Percentiles rank a stretch among this genome's conserved stretches.
Evolutionary conservation across 495 filamentous ascomycete species (phyloP).

Genomic region (Xanthoparmelia taractica): DNA sequence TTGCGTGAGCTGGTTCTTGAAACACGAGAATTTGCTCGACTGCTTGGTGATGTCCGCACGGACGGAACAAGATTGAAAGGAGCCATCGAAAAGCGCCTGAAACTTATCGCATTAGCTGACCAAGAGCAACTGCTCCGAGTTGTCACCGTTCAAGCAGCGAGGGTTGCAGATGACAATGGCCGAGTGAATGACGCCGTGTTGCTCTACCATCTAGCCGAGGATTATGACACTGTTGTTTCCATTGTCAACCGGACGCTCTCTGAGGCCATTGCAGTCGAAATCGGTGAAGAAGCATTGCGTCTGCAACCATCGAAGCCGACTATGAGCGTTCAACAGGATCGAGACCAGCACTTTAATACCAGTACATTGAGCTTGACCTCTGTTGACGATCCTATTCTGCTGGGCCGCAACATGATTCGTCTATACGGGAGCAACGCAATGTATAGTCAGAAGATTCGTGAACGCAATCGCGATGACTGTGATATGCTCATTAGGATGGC

Average conservation of each 20-base stretch:
- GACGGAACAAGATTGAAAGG: slow-evolving; percentile 79
- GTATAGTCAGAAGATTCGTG: slow-evolving; percentile 61
- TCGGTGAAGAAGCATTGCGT: slow-evolving; percentile 66
- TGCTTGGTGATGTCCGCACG: slow-evolving; percentile 81
- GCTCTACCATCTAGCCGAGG: slow-evolving; percentile 85
- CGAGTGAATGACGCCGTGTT: slow-evolving; percentile 87
- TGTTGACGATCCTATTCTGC: slow-evolving; percentile 73
- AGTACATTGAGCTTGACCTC: slow-evolving; percentile 73
- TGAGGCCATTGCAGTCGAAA: slow-evolving; percentile 71
- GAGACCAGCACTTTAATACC: slow-evolving; percentile 29
- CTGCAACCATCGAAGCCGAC: slow-evolving; percentile 70
- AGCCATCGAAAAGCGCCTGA: slow-evolving; percentile 79
- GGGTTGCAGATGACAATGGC: slow-evolving; percentile 87
- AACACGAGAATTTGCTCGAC: slow-evolving; percentile 83
- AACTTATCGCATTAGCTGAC: slow-evolving; percentile 69
- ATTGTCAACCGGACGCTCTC: slow-evolving; percentile 88
- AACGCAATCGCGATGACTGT: slow-evolving; percentile 60
- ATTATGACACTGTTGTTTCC: slow-evolving; percentile 83
- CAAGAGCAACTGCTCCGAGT: slow-evolving; percentile 75
- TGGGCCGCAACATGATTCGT: slow-evolving; percentile 70
- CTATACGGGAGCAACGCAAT: slow-evolving; percentile 72
- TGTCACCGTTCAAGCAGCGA: slow-evolving; percentile 84
- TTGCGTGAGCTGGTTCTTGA: slow-evolving; percentile 93
- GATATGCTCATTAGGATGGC: slow-evolving; percentile 68
- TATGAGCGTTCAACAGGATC: slow-evolving; percentile 25